phyloP scores from a whole-genome alignment of 129 eudicot species.

The Kitagawia praeruptora region DNA sequence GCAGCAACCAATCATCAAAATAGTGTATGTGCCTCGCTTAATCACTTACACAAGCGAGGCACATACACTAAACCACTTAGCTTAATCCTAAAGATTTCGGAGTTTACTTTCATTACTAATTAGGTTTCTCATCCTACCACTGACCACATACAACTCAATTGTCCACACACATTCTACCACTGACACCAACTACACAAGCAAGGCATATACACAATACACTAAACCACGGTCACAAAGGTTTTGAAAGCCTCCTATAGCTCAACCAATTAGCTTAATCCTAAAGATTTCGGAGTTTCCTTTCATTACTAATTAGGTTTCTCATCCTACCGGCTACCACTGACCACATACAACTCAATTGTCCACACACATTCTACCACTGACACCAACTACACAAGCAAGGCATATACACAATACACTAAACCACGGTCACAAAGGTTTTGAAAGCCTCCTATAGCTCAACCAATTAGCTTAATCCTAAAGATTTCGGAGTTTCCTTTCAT shows the following conservation, averaged over 20 bases:
- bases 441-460: background rate
- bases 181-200: too few species aligned
- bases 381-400: too few species aligned
- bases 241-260: too few species aligned
- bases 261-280: background rate
- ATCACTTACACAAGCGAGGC: too few species aligned
- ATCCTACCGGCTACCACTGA: too few species aligned
- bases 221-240: too few species aligned
- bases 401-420: too few species aligned
- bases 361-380: background rate
- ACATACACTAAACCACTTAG: too few species aligned
- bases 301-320: conserved; percentile 3
- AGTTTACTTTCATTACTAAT: background rate
- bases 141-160: background rate
- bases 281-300: background rate
- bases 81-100: background rate
- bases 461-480: background rate
- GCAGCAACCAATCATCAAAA: too few species aligned
- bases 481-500: background rate
- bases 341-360: background rate
- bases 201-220: too few species aligned
- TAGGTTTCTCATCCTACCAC: background rate
- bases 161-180: background rate
- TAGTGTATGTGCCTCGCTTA: too few species aligned
- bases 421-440: too few species aligned